Evolutionary conservation across 352 stramenopile species (phyloP), one percentile per base, ranked within the genome.

Genomic region (Pythium oligandrum): DNA sequence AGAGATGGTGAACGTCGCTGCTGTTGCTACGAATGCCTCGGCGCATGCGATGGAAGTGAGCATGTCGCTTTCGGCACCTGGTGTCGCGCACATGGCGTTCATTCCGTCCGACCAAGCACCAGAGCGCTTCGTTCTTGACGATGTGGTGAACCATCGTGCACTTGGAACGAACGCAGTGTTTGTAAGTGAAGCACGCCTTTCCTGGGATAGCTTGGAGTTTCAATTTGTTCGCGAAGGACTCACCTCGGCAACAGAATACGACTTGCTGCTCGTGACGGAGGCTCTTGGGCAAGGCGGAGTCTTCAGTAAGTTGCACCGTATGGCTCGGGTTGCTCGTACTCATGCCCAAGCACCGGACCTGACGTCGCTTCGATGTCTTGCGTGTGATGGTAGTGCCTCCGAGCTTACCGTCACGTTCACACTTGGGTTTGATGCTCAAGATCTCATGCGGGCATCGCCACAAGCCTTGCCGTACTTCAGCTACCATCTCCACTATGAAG

Each of bases 401-500:
- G 68, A 63, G 17, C 34, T 92, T 0, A 59, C 73, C 11, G 43
- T 90, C 0, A 53, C 56, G 0, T 84, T 81, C 37, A 48, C 60
- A 4, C 40, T 91, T 8, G 57, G 68, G 10, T 78, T 87, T 40
- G 32, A 70, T 26, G 38, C 54, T 35, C 31, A 71, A 40, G 77
- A 86, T n/a, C 37, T 87, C 8, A 33, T 51, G 9, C 66, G 62
- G 31, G 63, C 51, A 9, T 70, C 50, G 2, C 12, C n/a, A 2
- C 49, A 72, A 1, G 66, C 55, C 2, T 49, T 87, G n/a, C 44
- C 60, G 30, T 75, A 67, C 17, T 79, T 74, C 48, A 53, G 37
- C 33, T 87, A 78, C 59, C 61, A 70, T 4, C 45, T 92, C n/a
- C 68, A 73, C 38, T 92, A 86, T 44, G 61, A 82, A 42, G 65